Base-by-base conservation (phyloP, 2,329 filamentous ascomycete species). In the Trichoderma sp. region DNA sequence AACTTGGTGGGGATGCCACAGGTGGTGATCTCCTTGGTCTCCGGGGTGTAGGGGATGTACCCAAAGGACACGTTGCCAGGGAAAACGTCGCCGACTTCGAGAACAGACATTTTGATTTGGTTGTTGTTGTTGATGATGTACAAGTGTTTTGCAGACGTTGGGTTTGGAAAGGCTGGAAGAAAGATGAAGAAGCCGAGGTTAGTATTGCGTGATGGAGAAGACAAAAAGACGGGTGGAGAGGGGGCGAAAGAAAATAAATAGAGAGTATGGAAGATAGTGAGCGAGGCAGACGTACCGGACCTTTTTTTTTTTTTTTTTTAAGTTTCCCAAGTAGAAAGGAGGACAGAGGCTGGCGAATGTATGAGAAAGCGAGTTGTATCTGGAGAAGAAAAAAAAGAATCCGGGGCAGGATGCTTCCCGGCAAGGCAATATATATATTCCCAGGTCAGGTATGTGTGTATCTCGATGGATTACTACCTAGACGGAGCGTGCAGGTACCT, bases 21-120 rank as follows among this genome's bases (percentile, higher is more conserved):
- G 70, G 87, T 83, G 64, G 87, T 92, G 74, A 96, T 86, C 72
- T 87, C 85, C 71, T 86, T 82, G 60, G 83, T 86, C 74, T 94
- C 92, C 67, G 86, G 82, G 15, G 88, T 86, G 79, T 92, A 92
- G 70, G 92, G 90, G 73, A 95, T 87, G 86, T 94, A 95, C 75
- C 88, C 90, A 85, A 97, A 97, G 79, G 85, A 84, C 70, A 97
- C 90, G 74, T 86, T 90, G 73, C 89, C 83, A 73, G 94, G 94
- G 86, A 98, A 94, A 78, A 84, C 83, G 80, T 97, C 92, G 77
- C 94, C 94, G 78, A 86, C 86, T 79, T 94, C 89, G 80, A 95
- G 86, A 79, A 86, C 86, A 82, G 90, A 75, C 84, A 86, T 86
- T 45, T 5, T 69, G 68, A 42, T 57, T n/a, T 7, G 7, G 12